Evolutionary conservation across 1,139 yeast species (phyloP).

Genomic region (Hanseniaspora uvarum): DNA sequence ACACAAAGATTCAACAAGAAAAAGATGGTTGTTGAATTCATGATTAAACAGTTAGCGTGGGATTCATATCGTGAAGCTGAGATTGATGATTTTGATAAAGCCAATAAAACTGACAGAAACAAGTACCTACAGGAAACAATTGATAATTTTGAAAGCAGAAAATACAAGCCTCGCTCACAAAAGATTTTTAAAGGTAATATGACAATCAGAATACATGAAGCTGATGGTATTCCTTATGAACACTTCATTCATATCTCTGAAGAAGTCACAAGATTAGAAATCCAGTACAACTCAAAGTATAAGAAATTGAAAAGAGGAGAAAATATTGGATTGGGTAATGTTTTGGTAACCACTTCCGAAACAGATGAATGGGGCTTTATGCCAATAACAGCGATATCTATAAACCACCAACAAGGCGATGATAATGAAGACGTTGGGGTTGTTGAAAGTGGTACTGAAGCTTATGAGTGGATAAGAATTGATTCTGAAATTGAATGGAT

Average conservation of each 20-base stretch:
- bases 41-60: slow-evolving; percentile 77
- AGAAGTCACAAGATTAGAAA: slow-evolving; percentile 73
- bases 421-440: slow-evolving; percentile 29
- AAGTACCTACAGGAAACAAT: slow-evolving; percentile 18
- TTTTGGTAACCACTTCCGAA: slow-evolving; percentile 26
- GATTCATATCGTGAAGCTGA: slow-evolving; percentile 26
- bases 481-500: slow-evolving; percentile 99
- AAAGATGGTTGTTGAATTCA: slow-evolving; percentile 88
- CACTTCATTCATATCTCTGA: slow-evolving; percentile 91
- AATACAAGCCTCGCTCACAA: slow-evolving; percentile 16
- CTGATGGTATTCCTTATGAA: slow-evolving; percentile 98
- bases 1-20: slow-evolving; percentile 90
- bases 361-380: slow-evolving; percentile 21
- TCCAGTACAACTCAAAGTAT: slow-evolving; percentile 87
- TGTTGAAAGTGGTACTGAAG: slow-evolving; percentile 47
- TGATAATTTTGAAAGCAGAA: background rate
- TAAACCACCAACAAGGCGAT: slow-evolving; percentile 29
- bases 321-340: slow-evolving; percentile 37
- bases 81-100: background rate
- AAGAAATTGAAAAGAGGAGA: slow-evolving; percentile 45
- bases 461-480: slow-evolving; percentile 93
- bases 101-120: background rate
- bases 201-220: slow-evolving; percentile 94
- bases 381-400: background rate
- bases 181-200: slow-evolving; percentile 73